These are phyloP conservation scores for Mycoemilia scoparia DNA, from an alignment of 192 early-diverging fungal species.

Conservation along the genomic window DNA sequence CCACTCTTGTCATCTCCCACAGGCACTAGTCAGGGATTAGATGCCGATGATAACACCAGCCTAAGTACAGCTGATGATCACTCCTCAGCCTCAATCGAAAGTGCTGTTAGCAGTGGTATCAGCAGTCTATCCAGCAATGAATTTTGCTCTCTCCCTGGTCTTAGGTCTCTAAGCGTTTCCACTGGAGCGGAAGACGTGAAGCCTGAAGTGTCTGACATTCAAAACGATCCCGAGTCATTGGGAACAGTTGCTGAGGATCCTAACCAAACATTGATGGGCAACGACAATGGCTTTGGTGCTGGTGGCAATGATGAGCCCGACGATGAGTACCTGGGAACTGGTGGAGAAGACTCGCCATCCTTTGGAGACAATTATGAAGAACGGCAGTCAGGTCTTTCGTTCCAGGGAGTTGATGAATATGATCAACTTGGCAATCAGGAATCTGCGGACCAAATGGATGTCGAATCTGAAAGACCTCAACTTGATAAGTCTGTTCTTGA, in stretches of 20 bases:
- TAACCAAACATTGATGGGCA: too few species aligned
- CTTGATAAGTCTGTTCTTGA: conserved; percentile 1
- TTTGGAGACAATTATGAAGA: too few species aligned
- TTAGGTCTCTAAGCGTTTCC: background rate
- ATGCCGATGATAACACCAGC: conserved; percentile 4
- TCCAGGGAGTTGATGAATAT: background rate
- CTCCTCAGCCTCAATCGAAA: background rate
- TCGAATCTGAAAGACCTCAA: background rate
- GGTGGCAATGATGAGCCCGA: too few species aligned
- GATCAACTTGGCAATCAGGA: conserved; percentile 3
- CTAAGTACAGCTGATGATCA: too few species aligned
- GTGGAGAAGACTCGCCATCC: too few species aligned
- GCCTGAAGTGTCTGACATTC: too few species aligned
- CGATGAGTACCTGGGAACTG: too few species aligned
- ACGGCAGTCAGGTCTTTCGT: too few species aligned
- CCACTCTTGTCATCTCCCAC: conserved; percentile 13
- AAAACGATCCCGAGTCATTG: too few species aligned
- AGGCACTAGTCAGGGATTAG: background rate
- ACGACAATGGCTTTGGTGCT: too few species aligned
- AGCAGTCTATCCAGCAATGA: background rate
- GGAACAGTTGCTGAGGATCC: too few species aligned
- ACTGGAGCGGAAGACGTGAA: too few species aligned
- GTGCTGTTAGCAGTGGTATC: background rate
- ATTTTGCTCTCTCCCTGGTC: background rate
- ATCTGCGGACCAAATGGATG: background rate